A percentile compares a stretch with the other conserved stretches of the same genome.
Evolutionary conservation across 2,329 filamentous ascomycete species (phyloP).

Genomic region (Amphichorda felina): DNA sequence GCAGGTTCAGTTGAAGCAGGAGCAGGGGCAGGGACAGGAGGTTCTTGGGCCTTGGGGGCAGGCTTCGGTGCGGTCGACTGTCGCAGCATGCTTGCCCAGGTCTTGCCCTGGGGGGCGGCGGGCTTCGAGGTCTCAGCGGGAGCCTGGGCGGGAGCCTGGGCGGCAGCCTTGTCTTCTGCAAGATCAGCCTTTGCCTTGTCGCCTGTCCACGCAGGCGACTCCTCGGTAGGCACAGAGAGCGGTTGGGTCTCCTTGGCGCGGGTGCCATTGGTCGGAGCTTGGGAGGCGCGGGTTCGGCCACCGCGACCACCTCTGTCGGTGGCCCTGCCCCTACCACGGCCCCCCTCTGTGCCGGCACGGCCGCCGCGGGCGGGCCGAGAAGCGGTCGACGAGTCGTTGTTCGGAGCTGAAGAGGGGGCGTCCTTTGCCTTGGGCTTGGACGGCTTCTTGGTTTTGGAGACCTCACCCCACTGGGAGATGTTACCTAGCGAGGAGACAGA

Average conservation of each 20-base stretch:
- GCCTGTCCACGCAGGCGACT: slow-evolving; percentile 43
- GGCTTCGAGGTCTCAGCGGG: slow-evolving; percentile 24
- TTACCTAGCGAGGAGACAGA: slow-evolving; percentile 37
- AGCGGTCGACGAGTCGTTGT: slow-evolving; percentile 31
- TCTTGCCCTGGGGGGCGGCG: slow-evolving; percentile 35
- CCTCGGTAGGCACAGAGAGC: slow-evolving; percentile 56
- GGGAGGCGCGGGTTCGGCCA: slow-evolving; percentile 46
- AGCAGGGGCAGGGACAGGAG: slow-evolving; percentile 22
- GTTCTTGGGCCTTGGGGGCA: slow-evolving; percentile 43
- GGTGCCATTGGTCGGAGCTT: slow-evolving; percentile 47
- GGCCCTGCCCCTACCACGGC: slow-evolving; percentile 45
- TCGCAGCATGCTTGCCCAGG: slow-evolving; percentile 68
- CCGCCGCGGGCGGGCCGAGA: slow-evolving; percentile 45
- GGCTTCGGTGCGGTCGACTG: slow-evolving; percentile 46
- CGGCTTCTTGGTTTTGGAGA: slow-evolving; percentile 70
- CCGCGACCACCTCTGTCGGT: slow-evolving; percentile 49
- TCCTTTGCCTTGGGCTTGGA: slow-evolving; percentile 59
- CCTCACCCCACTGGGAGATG: slow-evolving; percentile 75
- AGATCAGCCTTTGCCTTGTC: slow-evolving; percentile 22
- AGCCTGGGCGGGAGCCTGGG: slow-evolving; percentile 19
- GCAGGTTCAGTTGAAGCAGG: slow-evolving; percentile 14
- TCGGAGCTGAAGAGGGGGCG: slow-evolving; percentile 39
- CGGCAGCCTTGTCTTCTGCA: slow-evolving; percentile 19
- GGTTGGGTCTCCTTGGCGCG: slow-evolving; percentile 42
- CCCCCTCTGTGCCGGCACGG: slow-evolving; percentile 48